A percentile compares a stretch with the other conserved stretches of the same genome.
phyloP scores from a whole-genome alignment of 1,284 basidiomycete species.

The Pseudozyma sp. region DNA sequence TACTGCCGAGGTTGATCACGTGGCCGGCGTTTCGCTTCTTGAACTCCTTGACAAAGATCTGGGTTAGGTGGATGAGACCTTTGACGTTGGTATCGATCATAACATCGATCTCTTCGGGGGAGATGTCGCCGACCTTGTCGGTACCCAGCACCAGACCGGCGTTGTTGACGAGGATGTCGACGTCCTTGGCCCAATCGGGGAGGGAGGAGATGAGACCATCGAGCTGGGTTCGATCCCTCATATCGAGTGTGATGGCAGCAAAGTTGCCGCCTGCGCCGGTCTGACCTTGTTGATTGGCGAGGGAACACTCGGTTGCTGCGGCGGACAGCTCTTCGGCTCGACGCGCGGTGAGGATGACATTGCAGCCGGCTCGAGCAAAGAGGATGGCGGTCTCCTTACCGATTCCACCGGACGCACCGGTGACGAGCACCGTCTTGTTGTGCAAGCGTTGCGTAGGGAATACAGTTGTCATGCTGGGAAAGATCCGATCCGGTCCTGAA shows the following conservation, averaged over 20 bases:
- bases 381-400: constrained; percentile 70
- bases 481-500: constrained; percentile 27
- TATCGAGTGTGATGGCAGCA: constrained; percentile 58
- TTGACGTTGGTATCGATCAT: constrained; percentile 96
- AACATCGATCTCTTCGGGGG: constrained; percentile 76
- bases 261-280: constrained; percentile 72
- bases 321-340: constrained; percentile 67
- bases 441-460: constrained; percentile 71
- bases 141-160: constrained; percentile 81
- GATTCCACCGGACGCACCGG: constrained; percentile 85
- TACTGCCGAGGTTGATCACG: constrained; percentile 93
- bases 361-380: constrained; percentile 69
- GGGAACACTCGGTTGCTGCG: constrained; percentile 72
- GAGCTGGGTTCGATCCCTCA: constrained; percentile 52
- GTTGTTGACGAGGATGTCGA: constrained; percentile 67
- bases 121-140: constrained; percentile 83
- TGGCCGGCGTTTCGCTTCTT: constrained; percentile 87
- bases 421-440: constrained; percentile 86
- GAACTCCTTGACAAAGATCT: constrained; percentile 78
- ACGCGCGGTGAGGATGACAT: constrained; percentile 70
- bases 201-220: constrained; percentile 47
- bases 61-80: constrained; percentile 85
- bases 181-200: constrained; percentile 61
- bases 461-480: constrained; percentile 51
- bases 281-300: constrained; percentile 79